Base-by-base conservation (phyloP, 768 basidiomycete genomes). In the Serendipita indica region DNA sequence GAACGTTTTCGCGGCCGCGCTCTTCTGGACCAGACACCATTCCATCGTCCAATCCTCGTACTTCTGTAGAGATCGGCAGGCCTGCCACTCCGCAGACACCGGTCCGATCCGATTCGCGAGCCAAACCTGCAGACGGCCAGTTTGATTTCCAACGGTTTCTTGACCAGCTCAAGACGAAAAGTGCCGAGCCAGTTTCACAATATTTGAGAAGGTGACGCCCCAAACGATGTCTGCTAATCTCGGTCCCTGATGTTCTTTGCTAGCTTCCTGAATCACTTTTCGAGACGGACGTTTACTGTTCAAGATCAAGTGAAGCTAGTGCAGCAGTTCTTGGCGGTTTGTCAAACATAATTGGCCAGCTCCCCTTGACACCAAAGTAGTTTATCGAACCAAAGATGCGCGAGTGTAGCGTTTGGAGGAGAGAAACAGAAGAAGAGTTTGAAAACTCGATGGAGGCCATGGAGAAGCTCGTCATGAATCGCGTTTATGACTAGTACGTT, bases 401-500 rank as follows among this genome's bases (percentile, higher is more conserved):
- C 20, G 80, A 82, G 60, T 77, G 77, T 28, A 90, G 92, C 20
- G 73, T 86, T 18, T 97, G 92, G 93, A 80, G 80, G 66, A 81
- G 81, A 60, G 79, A 79, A 1, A 76, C 82, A 2, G 83, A 89
- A 20, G 72, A 74, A 3, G 92, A 98, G 69, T 97, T 99, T 63
- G 96, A 98, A 58, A 93, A 94, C 65, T 90, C 92, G 0, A 80
- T 91, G 75, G 96, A 99, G 71, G 93, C 92, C 57, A 97, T 98
- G 90, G 96, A 99, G 76, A 99, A 99, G 70, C 79, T 99, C 4
- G 96, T 99, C 64, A 98, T 99, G 96, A 99, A 98, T 65, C 76
- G 91, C 57, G 72, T 98, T 57, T 98, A 96, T 69, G 89, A 92
- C 65, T 90, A 88, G 93, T 97, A 62, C 67, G 86, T 80, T 13